Conservation (phyloP, 345 rosid genomes). For the Brassica carinata region DNA sequence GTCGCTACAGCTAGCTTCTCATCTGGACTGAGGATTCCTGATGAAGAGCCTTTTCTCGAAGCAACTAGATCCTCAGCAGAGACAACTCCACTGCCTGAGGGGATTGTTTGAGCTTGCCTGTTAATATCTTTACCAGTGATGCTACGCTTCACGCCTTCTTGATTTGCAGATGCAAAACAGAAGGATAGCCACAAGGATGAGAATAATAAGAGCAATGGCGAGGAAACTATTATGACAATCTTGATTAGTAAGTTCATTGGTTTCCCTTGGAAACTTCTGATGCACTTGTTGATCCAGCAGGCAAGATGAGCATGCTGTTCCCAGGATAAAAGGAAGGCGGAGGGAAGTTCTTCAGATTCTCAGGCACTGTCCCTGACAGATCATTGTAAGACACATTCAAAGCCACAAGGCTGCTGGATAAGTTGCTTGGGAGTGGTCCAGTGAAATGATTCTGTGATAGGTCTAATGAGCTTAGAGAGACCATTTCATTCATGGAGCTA, state of each 20-base stretch:
- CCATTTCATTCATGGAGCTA: slow-evolving; percentile 66
- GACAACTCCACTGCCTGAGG: slow-evolving; percentile 69
- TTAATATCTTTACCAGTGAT: slow-evolving; percentile 48
- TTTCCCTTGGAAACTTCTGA: slow-evolving; percentile 56
- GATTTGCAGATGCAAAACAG: slow-evolving; percentile 61
- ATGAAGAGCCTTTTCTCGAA: slow-evolving; percentile 80
- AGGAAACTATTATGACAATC: slow-evolving; percentile 68
- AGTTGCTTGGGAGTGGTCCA: slow-evolving; percentile 74
- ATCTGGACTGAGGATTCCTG: slow-evolving; percentile 75
- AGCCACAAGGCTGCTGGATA: slow-evolving; percentile 57
- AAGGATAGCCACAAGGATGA: slow-evolving; percentile 75
- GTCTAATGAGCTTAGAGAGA: slow-evolving; percentile 65
- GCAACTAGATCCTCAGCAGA: slow-evolving; percentile 86
- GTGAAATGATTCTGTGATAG: slow-evolving; percentile 76
- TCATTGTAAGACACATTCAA: slow-evolving; percentile 83
- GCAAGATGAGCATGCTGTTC: slow-evolving; percentile 60
- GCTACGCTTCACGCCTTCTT: slow-evolving; percentile 48
- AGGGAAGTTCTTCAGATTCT: slow-evolving; percentile 73
- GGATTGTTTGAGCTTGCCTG: slow-evolving; percentile 48
- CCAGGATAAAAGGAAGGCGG: slow-evolving; percentile 91
- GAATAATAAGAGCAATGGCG: slow-evolving; percentile 66
- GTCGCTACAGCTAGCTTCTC: slow-evolving; percentile 61
- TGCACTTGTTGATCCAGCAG: slow-evolving; percentile 39
- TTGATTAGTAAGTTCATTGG: slow-evolving; percentile 55
- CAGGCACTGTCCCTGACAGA: slow-evolving; percentile 88